These are phyloP conservation scores for Aspergillus neotritici DNA, from an alignment of 2,329 filamentous ascomycete genomes.

Conservation along the genomic window DNA sequence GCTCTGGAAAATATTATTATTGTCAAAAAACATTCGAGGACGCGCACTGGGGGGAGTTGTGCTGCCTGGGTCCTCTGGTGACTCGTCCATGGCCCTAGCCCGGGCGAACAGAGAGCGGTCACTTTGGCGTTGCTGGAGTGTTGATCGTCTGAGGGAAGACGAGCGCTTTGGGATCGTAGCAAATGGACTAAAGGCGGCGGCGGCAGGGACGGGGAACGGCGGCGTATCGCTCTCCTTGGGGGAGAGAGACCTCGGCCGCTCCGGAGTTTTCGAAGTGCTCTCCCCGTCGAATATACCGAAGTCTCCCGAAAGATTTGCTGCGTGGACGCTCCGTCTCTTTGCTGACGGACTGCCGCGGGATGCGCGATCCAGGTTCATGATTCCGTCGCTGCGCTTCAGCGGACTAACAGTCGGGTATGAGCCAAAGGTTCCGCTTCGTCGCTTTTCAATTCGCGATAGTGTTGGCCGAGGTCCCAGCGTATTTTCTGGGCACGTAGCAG, in stretches of 20 bases:
- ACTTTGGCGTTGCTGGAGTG: conserved; percentile 74
- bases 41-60: conserved; percentile 53
- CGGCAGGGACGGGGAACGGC: conserved; percentile 17
- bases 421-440: conserved; percentile 43
- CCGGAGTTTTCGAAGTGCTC: conserved; percentile 19
- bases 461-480: conserved; percentile 32
- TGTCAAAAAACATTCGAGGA: conserved; percentile 69
- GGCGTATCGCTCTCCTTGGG: conserved; percentile 22
- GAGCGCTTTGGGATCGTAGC: conserved; percentile 61
- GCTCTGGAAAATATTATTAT: conserved; percentile 59
- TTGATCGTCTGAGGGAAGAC: conserved; percentile 77
- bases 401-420: conserved; percentile 64
- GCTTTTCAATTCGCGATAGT: conserved; percentile 46
- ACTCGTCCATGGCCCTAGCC: conserved; percentile 28
- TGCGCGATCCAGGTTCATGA: conserved; percentile 77
- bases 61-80: conserved; percentile 52
- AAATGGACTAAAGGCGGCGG: conserved; percentile 44
- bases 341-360: conserved; percentile 78
- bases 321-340: conserved; percentile 83
- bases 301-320: conserved; percentile 56
- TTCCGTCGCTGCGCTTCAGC: conserved; percentile 83
- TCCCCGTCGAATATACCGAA: conserved; percentile 70
- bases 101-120: conserved; percentile 55
- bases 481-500: conserved; percentile 18
- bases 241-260: conserved; percentile 26